A percentile compares a stretch with the other conserved stretches of the same genome.
These are phyloP conservation scores for Diplodia intermedia DNA, from an alignment of 2,329 filamentous ascomycete genomes.

Conservation along the genomic window DNA sequence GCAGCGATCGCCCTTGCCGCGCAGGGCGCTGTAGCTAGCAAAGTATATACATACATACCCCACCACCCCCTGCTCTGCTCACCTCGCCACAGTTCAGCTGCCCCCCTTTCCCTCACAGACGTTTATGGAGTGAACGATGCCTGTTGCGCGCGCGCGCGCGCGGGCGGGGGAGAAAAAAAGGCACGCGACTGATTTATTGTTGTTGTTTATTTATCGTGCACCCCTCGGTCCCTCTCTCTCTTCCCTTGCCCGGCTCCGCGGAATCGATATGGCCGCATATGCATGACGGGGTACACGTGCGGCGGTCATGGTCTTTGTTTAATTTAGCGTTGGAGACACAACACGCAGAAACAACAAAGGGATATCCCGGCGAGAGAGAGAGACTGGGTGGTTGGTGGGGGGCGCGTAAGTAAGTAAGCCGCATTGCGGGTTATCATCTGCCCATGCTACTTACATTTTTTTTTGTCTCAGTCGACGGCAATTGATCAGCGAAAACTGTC, in stretches of 20 bases:
- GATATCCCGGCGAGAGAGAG: not conserved
- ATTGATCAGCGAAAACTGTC: not conserved
- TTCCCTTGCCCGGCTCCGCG: no score
- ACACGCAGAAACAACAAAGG: not conserved
- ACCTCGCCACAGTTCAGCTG: not conserved
- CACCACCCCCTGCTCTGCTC: not conserved
- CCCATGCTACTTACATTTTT: not conserved
- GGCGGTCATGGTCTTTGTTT: not conserved
- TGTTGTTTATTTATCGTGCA: not conserved
- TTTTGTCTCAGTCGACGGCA: not conserved
- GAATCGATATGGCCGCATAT: not conserved
- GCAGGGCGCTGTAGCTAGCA: not conserved
- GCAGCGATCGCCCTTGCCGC: slow-evolving; percentile 3
- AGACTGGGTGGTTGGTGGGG: not conserved
- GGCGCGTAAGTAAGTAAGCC: not conserved
- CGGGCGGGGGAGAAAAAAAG: not conserved
- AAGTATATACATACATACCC: not conserved
- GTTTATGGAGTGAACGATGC: not conserved
- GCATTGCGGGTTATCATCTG: not conserved
- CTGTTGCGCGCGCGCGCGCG: not conserved
- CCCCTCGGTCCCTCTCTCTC: not conserved
- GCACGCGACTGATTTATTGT: not conserved
- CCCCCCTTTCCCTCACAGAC: not conserved
- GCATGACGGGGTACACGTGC: not conserved
- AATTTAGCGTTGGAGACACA: not conserved